phyloP scores from a whole-genome alignment of 768 basidiomycete genomes.

The Boletus sp. region DNA sequence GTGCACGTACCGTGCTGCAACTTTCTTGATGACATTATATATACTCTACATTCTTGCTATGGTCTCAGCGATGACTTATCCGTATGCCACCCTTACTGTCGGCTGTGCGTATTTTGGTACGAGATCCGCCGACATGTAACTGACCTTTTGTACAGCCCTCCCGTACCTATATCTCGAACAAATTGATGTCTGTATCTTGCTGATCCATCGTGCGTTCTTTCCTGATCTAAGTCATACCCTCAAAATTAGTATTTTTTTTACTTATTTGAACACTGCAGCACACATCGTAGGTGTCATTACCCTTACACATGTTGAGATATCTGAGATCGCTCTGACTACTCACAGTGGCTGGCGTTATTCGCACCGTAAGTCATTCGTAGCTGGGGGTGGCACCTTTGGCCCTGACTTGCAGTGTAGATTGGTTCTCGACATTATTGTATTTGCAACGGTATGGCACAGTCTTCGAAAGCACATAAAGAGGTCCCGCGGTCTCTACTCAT shows the following conservation, averaged over 20 bases:
- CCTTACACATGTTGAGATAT: neutral
- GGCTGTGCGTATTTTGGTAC: neutral
- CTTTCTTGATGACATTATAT: conserved; percentile 4
- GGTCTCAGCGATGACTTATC: neutral
- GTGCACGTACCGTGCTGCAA: conserved; percentile 3
- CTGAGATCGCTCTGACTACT: neutral
- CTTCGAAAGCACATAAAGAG: neutral
- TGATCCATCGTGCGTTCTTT: neutral
- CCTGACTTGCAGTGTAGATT: conserved; percentile 1
- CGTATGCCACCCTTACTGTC: neutral
- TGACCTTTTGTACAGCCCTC: neutral
- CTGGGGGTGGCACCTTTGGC: too few relatives aligned
- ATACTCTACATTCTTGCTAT: conserved; percentile 3
- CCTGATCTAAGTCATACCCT: neutral
- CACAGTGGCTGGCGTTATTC: conserved; percentile 9
- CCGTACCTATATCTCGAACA: neutral
- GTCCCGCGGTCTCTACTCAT: neutral
- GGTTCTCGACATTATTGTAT: conserved; percentile 7
- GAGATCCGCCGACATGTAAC: neutral
- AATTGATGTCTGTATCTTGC: neutral
- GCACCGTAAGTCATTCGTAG: neutral
- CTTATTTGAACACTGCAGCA: neutral
- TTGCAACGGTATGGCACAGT: neutral
- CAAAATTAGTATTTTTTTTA: neutral
- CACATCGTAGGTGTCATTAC: conserved; percentile 4